phyloP scores from a whole-genome alignment of 768 basidiomycete genomes.

The Megacollybia marginata region DNA sequence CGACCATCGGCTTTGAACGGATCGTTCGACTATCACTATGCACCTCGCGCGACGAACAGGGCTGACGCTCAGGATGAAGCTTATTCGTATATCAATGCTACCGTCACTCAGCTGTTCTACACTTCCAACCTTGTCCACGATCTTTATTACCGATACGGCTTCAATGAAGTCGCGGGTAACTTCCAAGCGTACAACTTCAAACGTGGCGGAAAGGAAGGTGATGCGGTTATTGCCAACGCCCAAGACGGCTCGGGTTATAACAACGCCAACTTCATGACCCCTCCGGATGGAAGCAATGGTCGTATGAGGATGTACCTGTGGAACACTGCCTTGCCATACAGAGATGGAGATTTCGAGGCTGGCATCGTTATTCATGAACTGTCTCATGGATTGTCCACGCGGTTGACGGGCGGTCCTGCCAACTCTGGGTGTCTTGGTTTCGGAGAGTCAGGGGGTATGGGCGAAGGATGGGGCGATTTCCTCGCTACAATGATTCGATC shows the following conservation, averaged over 20 bases:
- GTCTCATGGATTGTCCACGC: slow-evolving; percentile 85
- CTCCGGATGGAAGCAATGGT: slow-evolving; percentile 79
- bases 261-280: slow-evolving; percentile 89
- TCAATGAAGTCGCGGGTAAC: slow-evolving; percentile 87
- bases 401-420: slow-evolving; percentile 88
- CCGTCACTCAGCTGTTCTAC: slow-evolving; percentile 86
- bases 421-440: slow-evolving; percentile 93
- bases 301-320: slow-evolving; percentile 97
- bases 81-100: slow-evolving; percentile 77
- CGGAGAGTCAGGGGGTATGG: slow-evolving; percentile 97
- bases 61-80: slow-evolving; percentile 63
- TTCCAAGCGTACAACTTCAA: slow-evolving; percentile 99
- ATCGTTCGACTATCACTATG: slow-evolving; percentile 69
- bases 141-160: slow-evolving; percentile 84
- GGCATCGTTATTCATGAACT: slow-evolving; percentile 95
- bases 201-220: slow-evolving; percentile 77
- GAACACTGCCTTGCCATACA: slow-evolving; percentile 84
- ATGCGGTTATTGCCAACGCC: slow-evolving; percentile 91
- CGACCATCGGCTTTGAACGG: slow-evolving; percentile 66
- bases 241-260: slow-evolving; percentile 93
- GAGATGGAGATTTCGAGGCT: slow-evolving; percentile 93
- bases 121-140: slow-evolving; percentile 78
- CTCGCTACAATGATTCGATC: slow-evolving; percentile 84
- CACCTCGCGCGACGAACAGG: slow-evolving; percentile 50
- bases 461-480: slow-evolving; percentile 96